Conservation (phyloP, 1,139 yeast species). For the Taiozyma sp. region DNA sequence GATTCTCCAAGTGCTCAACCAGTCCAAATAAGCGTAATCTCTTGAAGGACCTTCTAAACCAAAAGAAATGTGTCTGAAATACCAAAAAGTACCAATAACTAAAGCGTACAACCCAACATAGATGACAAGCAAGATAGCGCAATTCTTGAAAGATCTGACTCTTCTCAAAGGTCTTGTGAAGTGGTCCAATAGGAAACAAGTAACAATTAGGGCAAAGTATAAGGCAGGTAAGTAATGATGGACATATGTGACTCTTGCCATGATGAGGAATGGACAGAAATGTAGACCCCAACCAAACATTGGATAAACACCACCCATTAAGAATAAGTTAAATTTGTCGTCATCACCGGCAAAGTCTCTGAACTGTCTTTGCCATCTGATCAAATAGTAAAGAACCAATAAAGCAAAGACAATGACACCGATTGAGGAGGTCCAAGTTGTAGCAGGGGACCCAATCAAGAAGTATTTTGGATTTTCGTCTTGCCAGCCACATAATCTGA, state of each 20-base stretch:
- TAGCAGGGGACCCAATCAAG: slow-evolving; percentile 89
- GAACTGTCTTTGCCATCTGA: slow-evolving; percentile 94
- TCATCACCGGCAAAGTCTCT: slow-evolving; percentile 51
- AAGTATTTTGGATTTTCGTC: slow-evolving; percentile 76
- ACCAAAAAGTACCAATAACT: slow-evolving; percentile 65
- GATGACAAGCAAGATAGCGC: slow-evolving; percentile 29
- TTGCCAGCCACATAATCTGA: slow-evolving; percentile 95
- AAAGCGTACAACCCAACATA: slow-evolving; percentile 45
- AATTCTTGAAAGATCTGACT: slow-evolving; percentile 27
- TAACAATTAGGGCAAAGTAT: slow-evolving; percentile 86
- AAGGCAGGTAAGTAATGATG: slow-evolving; percentile 97
- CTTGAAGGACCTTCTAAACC: slow-evolving; percentile 86
- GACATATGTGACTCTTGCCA: slow-evolving; percentile 97
- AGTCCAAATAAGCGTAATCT: slow-evolving; percentile 66
- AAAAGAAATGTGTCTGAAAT: slow-evolving; percentile 73
- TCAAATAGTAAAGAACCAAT: slow-evolving; percentile 50
- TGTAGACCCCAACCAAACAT: slow-evolving; percentile 95
- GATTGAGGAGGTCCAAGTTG: slow-evolving; percentile 86
- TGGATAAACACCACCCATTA: slow-evolving; percentile 86
- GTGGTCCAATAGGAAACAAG: slow-evolving; percentile 71
- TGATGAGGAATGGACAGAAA: slow-evolving; percentile 81
- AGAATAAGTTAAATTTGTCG: slow-evolving; percentile 37
- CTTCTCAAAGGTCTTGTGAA: slow-evolving; percentile 42
- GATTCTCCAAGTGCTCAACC: slow-evolving; percentile 75
- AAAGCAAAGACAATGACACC: slow-evolving; percentile 62